Evolutionary conservation across 805 yeast genomes (phyloP).

Genomic region (Groenewaldozyma salmanticensis): DNA sequence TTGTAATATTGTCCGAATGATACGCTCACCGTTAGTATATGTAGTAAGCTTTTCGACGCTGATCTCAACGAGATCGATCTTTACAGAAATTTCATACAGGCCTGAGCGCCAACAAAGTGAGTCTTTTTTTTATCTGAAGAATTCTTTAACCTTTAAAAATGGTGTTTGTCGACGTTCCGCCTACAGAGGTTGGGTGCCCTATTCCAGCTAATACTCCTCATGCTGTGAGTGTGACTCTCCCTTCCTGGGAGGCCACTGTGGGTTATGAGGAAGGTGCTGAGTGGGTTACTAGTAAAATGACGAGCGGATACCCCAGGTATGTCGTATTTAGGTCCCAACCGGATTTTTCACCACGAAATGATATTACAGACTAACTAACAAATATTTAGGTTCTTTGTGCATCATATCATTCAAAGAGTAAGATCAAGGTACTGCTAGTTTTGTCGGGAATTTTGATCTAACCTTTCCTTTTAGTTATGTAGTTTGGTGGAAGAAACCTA

Average conservation of each 20-base stretch:
- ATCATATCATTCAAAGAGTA: constrained; percentile 28
- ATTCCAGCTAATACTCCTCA: constrained; percentile 87
- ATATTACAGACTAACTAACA: constrained; percentile 1
- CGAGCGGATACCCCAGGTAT: constrained; percentile 83
- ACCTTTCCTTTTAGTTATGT: constrained; percentile 5
- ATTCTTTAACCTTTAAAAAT: too few species aligned
- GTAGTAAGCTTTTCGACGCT: too few species aligned
- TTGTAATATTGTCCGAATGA: too few species aligned
- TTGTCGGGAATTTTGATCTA: too few species aligned
- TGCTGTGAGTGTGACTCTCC: constrained; percentile 90
- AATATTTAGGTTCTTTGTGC: constrained; percentile 26
- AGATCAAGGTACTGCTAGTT: not conserved
- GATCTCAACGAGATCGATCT: too few species aligned
- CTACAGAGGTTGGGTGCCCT: constrained; percentile 58
- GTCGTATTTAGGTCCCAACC: constrained; percentile 28
- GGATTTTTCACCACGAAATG: not conserved
- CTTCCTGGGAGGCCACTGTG: constrained; percentile 89
- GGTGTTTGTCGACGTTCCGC: constrained; percentile 20
- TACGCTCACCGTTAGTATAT: too few species aligned
- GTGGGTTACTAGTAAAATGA: constrained; percentile 68
- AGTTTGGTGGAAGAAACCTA: constrained; percentile 43
- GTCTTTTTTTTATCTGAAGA: too few species aligned
- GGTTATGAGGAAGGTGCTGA: constrained; percentile 88
- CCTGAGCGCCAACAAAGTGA: too few species aligned
- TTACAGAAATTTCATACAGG: too few species aligned